Base-by-base conservation (phyloP, 139 green algal species). In the Gonium pectorale region DNA sequence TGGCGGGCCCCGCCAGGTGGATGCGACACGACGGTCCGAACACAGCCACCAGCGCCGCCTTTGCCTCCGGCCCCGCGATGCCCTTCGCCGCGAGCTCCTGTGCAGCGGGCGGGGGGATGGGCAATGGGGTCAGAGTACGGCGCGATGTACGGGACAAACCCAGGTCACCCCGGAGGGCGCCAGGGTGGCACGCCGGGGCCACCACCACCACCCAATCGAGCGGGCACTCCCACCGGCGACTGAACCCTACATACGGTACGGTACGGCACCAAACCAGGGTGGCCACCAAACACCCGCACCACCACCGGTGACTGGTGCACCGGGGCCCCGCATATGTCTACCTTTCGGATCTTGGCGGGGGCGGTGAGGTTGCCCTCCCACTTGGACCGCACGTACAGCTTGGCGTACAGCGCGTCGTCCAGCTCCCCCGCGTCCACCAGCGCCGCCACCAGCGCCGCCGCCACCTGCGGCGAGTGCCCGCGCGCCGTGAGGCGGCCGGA, bases 331-430 rank as follows among this genome's bases (percentile, higher is more conserved):
- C n/a, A n/a, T n/a, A n/a, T n/a, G n/a, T n/a, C n/a, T n/a, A 90
- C 86, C 38, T 74, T 80, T 29, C 64, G 52, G 21, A 90, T 80
- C 43, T 81, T 64, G 4, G 72, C 26, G 1, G 86, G 86, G 27
- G 86, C 73, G 9, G 63, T 38, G 0, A 66, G 59, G 46, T 70
- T 86, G 67, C 17, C 51, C 6, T 49, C 31, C 86, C 86, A 90
- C 17, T 75, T 67, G 66, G 74, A 56, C 1, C 51, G 67, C 15
- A 60, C 81, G 73, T 68, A 87, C 66, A 81, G 56, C 7, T 79
- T 54, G 3, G 86, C 86, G 77, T 79, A 90, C 21, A 80, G 54
- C 3, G 27, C 52, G 60, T 90, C 80, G 46, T 83, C 67, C 38
- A 80, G 72, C 52, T 13, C 51, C 22, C 72, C 52, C 13, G 29